Evolutionary conservation across 2,329 filamentous ascomycete genomes (phyloP).

Genomic region (Apiospora rasikravindrae): DNA sequence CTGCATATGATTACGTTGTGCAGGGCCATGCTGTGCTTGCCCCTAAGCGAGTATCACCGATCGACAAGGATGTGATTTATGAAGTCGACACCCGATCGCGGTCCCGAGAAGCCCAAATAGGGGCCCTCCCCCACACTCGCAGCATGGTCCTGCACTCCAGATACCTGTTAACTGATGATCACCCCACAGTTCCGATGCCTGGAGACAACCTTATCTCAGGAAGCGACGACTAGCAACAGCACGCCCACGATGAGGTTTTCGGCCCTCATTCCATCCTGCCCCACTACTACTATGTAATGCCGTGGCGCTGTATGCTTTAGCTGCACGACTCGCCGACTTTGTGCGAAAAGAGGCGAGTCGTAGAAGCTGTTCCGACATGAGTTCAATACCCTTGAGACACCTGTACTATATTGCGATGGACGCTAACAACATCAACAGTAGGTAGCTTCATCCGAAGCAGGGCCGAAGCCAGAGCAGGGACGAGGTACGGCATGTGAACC

Average conservation of each 20-base stretch:
- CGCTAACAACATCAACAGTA: too few species aligned
- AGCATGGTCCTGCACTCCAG: not conserved
- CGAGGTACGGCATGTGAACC: too few species aligned
- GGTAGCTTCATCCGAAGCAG: too few species aligned
- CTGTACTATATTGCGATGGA: too few species aligned
- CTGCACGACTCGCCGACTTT: too few species aligned
- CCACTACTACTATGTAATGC: not conserved
- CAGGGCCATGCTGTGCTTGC: not conserved
- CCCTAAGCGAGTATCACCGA: not conserved
- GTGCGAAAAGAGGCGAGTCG: too few species aligned
- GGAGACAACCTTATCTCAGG: not conserved
- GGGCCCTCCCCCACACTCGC: not conserved
- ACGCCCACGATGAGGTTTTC: not conserved
- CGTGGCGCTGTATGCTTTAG: too few species aligned
- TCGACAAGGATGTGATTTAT: not conserved
- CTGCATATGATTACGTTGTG: not conserved
- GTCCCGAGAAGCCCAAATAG: not conserved
- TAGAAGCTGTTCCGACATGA: too few species aligned
- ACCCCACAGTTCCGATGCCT: constrained; percentile 1
- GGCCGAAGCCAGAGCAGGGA: too few species aligned
- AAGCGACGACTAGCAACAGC: not conserved
- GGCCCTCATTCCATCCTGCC: not conserved
- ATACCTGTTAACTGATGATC: not conserved
- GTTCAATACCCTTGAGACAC: too few species aligned
- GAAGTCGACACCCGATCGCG: not conserved